Evolutionary conservation across 2,329 filamentous ascomycete genomes (phyloP).

Genomic region (Trichoderma aggressivum): DNA sequence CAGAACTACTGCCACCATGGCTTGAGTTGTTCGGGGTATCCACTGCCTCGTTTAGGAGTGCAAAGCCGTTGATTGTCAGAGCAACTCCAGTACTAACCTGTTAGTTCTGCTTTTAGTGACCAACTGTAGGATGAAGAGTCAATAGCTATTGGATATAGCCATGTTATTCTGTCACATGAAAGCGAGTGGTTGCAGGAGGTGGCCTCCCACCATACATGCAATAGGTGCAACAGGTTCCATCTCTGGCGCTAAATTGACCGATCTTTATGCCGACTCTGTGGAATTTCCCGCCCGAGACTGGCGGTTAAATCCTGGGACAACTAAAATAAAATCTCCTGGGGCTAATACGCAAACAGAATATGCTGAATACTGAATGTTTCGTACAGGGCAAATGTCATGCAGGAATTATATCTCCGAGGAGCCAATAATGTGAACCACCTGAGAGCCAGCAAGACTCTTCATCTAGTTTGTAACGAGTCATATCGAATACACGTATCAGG

Average conservation of each 20-base stretch:
- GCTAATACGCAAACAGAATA: not conserved
- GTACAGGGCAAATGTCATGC: not conserved
- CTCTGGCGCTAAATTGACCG: not conserved
- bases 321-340: not conserved
- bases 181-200: not conserved
- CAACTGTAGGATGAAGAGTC: not conserved
- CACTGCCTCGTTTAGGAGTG: not conserved
- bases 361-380: not conserved
- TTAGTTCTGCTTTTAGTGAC: not conserved
- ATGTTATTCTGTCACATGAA: not conserved
- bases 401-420: not conserved
- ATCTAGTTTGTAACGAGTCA: not conserved
- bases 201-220: not conserved
- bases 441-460: not conserved
- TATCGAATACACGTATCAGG: not conserved
- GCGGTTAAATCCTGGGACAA: not conserved
- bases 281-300: not conserved
- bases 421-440: not conserved
- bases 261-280: not conserved
- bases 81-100: not conserved
- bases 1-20: not conserved
- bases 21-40: not conserved
- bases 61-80: not conserved
- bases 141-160: not conserved
- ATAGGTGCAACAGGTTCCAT: not conserved